Percentiles rank a stretch among this genome's conserved stretches.
Conservation (phyloP, 2,329 filamentous ascomycete genomes). For the Apiospora saccharicola region DNA sequence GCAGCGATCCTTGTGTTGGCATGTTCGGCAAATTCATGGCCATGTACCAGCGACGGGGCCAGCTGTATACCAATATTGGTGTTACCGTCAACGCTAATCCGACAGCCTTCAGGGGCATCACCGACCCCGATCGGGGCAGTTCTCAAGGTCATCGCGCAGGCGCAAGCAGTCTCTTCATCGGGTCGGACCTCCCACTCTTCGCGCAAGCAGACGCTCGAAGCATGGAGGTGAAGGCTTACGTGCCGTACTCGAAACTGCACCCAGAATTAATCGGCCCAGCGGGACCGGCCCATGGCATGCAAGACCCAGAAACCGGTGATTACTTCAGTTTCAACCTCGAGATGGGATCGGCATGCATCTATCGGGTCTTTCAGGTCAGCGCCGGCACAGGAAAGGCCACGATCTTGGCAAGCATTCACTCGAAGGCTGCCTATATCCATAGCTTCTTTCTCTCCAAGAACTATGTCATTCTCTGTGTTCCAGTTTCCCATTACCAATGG, state of each 20-base stretch:
- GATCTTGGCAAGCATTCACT: slow-evolving; percentile 60
- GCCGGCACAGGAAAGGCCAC: slow-evolving; percentile 59
- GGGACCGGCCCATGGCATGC: slow-evolving; percentile 61
- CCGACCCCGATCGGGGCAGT: slow-evolving; percentile 39
- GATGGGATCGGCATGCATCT: slow-evolving; percentile 51
- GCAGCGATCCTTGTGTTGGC: slow-evolving; percentile 10
- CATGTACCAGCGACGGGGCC: neutral
- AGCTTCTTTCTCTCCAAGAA: slow-evolving; percentile 21
- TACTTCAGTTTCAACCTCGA: slow-evolving; percentile 67
- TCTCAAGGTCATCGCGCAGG: neutral
- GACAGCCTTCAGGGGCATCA: slow-evolving; percentile 54
- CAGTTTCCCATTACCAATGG: slow-evolving; percentile 13
- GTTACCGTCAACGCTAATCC: slow-evolving; percentile 64
- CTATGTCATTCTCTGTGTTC: slow-evolving; percentile 21
- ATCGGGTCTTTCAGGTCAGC: slow-evolving; percentile 61
- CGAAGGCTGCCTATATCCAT: slow-evolving; percentile 56
- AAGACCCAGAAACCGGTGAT: slow-evolving; percentile 63
- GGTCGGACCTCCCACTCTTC: slow-evolving; percentile 50
- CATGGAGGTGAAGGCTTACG: slow-evolving; percentile 60
- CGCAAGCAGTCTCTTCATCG: slow-evolving; percentile 25
- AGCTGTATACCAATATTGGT: slow-evolving; percentile 58
- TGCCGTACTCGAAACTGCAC: slow-evolving; percentile 56
- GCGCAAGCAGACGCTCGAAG: slow-evolving; percentile 63
- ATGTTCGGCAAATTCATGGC: slow-evolving; percentile 23
- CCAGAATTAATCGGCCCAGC: slow-evolving; percentile 59